Base-by-base conservation (phyloP, 305 asterid species). In the Rubia peregrina region DNA sequence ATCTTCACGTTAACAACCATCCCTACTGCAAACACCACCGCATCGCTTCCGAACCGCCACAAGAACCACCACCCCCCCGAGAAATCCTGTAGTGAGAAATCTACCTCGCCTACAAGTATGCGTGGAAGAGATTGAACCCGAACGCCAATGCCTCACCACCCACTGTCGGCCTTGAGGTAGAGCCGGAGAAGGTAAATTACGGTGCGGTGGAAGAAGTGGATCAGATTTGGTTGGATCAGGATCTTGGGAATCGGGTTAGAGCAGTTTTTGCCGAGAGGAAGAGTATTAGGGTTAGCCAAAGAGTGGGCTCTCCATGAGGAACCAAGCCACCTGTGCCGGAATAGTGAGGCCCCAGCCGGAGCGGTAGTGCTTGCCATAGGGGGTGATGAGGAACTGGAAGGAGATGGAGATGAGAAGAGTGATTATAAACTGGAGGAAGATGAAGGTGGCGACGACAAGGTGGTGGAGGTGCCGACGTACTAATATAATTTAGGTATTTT, bases 221-320 rank as follows among this genome's bases (percentile, higher is more conserved):
- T 77, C 73, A 91, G 77, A 78, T 76, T 88, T 10, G 85, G 80
- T 41, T 89, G 71, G 55, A 91, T 82, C 79, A 92, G 91, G 76
- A 78, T 13, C 67, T 33, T 13, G 11, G 96, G 84, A 49, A 80
- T 76, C 0, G 87, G 87, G 73, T 71, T 76, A 53, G 43, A 74
- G 74, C 41, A 13, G 83, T 88, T 85, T 2, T 72, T 72, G 74
- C 98, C 96, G 36, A 60, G 65, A 21, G 96, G 94, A 86, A 83
- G 81, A 91, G 85, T 83, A 90, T 81, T 81, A 80, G 77, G 14
- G 94, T 81, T 83, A 91, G 86, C 89, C 91, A 88, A 0, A 91
- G 10, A 62, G 96, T 86, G 98, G 98, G 82, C 89, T 80, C 71
- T 91, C 98, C 96, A 91, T 91, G n/a, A 89, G 57, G 61, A 75